Percentiles rank a stretch among this genome's conserved stretches.
These are phyloP conservation scores for Penicillium salamii DNA, from an alignment of 495 filamentous ascomycete genomes.

Conservation along the genomic window DNA sequence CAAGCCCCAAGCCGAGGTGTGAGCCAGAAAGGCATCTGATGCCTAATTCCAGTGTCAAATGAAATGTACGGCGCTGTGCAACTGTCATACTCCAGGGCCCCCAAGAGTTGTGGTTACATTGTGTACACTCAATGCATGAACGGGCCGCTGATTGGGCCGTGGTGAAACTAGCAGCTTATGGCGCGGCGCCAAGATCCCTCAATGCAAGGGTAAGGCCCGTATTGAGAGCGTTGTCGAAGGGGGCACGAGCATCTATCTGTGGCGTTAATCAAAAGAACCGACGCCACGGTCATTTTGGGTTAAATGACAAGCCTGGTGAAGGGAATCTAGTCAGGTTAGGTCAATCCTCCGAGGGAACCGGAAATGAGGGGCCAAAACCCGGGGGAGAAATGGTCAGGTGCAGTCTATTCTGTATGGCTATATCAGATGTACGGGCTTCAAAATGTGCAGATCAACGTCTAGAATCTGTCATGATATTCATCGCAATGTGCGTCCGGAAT, in stretches of 20 bases:
- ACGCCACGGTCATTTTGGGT: not conserved
- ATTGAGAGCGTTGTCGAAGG: not conserved
- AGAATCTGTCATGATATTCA: constrained; percentile 19
- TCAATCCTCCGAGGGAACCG: constrained; percentile 1
- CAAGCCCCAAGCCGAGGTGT: not conserved
- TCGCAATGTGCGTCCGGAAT: not conserved
- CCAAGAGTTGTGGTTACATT: not conserved
- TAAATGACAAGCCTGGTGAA: not conserved
- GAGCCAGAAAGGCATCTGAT: not conserved
- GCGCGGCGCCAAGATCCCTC: constrained; percentile 2
- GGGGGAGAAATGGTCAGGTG: not conserved
- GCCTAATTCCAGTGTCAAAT: not conserved
- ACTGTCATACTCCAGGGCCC: not conserved
- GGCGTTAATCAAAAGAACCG: not conserved
- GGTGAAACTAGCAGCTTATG: constrained; percentile 3
- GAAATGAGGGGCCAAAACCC: constrained; percentile 1
- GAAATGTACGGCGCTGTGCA: no score
- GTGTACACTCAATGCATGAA: not conserved
- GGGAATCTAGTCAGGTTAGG: not conserved
- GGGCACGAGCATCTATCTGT: not conserved
- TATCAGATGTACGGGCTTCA: no score
- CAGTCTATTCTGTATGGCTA: not conserved
- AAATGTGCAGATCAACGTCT: constrained; percentile 9
- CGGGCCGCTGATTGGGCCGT: not conserved
- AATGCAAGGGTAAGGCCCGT: not conserved